Evolutionary conservation across 2,329 filamentous ascomycete genomes (phyloP).

Genomic region (Aspergillus tubingensis): DNA sequence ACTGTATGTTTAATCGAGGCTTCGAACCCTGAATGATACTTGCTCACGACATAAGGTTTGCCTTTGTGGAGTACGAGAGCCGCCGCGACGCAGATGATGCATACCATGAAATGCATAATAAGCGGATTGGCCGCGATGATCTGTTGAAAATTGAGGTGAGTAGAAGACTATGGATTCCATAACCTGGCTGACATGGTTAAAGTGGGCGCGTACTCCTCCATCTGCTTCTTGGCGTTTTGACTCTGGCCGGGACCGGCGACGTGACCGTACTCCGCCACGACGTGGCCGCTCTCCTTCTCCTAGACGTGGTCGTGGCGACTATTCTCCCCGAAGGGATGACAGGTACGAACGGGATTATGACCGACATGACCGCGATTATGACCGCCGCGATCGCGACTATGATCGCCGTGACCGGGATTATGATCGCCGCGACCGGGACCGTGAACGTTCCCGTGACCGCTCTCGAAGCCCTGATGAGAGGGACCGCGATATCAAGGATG

Average conservation of each 20-base stretch:
- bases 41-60: conserved; percentile 66
- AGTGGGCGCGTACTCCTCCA: conserved; percentile 98
- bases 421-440: conserved; percentile 57
- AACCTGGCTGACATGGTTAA: conserved; percentile 21
- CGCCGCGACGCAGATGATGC: conserved; percentile 97
- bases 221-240: conserved; percentile 99
- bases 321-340: conserved; percentile 86
- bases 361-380: conserved; percentile 72
- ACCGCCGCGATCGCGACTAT: conserved; percentile 69
- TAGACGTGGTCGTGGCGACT: conserved; percentile 63
- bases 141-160: conserved; percentile 94
- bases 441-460: conserved; percentile 69
- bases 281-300: conserved; percentile 65
- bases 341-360: conserved; percentile 74
- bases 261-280: conserved; percentile 74
- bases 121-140: conserved; percentile 94
- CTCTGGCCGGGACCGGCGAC: conserved; percentile 72
- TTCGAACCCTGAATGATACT: conserved; percentile 15
- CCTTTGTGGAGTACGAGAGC: conserved; percentile 98
- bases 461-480: conserved; percentile 69
- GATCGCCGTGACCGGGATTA: conserved; percentile 59
- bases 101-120: conserved; percentile 99
- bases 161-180: not conserved
- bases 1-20: conserved; percentile 68
- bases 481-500: conserved; percentile 51